Evolutionary conservation across 495 filamentous ascomycete genomes (phyloP).

Genomic region (Astrothelium macrocarpum): DNA sequence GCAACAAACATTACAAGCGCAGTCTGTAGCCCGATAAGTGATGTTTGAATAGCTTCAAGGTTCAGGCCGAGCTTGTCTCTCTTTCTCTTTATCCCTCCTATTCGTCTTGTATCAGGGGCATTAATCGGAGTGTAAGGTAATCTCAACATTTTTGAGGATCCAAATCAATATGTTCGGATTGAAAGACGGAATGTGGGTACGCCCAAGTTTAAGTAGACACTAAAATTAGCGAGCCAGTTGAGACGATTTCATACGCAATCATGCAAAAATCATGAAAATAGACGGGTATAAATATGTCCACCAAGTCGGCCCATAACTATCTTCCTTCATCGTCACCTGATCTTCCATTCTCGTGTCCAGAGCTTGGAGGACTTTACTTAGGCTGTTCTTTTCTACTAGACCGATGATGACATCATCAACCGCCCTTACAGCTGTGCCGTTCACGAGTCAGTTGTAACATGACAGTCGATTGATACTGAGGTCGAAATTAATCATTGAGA

Average conservation of each 20-base stretch:
- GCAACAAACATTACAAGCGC: conserved; percentile 7
- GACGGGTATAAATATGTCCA: too few species aligned
- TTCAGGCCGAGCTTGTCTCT: not conserved
- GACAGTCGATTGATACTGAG: not conserved
- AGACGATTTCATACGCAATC: too few species aligned
- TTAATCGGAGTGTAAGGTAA: too few species aligned
- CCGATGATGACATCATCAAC: not conserved
- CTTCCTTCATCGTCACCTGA: not conserved
- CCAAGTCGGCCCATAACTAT: too few species aligned
- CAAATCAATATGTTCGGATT: too few species aligned
- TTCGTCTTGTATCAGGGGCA: too few species aligned
- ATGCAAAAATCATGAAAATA: too few species aligned
- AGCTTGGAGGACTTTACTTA: not conserved
- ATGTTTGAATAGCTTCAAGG: not conserved
- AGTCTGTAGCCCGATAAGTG: not conserved
- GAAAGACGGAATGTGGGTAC: too few species aligned
- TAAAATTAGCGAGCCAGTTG: too few species aligned
- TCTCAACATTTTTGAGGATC: too few species aligned
- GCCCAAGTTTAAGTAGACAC: too few species aligned
- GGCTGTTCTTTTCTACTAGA: not conserved
- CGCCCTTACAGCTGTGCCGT: not conserved
- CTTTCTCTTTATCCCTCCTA: too few species aligned
- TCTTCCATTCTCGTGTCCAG: not conserved
- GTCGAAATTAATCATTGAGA: not conserved
- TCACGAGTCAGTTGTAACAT: not conserved